Conservation (phyloP, 2,329 filamentous ascomycete genomes). For the Penicillium sp. region DNA sequence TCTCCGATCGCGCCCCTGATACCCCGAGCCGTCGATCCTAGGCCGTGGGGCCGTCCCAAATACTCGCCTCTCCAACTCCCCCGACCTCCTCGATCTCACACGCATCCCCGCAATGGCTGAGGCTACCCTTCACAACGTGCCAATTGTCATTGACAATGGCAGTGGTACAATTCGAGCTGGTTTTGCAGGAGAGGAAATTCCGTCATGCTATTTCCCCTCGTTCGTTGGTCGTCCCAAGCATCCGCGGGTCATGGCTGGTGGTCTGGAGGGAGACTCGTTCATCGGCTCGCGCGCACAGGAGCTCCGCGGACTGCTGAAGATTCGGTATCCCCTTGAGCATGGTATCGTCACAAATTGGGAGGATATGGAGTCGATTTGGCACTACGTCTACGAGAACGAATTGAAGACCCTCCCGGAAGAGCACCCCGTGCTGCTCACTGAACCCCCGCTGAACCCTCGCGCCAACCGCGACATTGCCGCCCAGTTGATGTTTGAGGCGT, state of each 20-base stretch:
- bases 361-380: slow-evolving; percentile 99
- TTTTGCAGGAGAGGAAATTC: slow-evolving; percentile 92
- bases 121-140: slow-evolving; percentile 82
- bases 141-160: slow-evolving; percentile 98
- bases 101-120: slow-evolving; percentile 55
- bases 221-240: slow-evolving; percentile 97
- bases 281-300: slow-evolving; percentile 92
- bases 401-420: slow-evolving; percentile 97
- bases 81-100: slow-evolving; percentile 16
- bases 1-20: slow-evolving; percentile 5
- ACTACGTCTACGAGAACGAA: slow-evolving; percentile 93
- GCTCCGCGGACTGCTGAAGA: slow-evolving; percentile 88
- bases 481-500: slow-evolving; percentile 97
- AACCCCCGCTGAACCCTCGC: slow-evolving; percentile 91
- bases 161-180: slow-evolving; percentile 96
- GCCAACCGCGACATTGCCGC: slow-evolving; percentile 94
- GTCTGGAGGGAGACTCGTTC: slow-evolving; percentile 93
- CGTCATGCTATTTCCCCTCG: slow-evolving; percentile 96
- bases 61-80: slow-evolving; percentile 20
- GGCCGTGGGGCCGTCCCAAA: slow-evolving; percentile 33
- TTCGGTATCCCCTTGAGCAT: slow-evolving; percentile 91
- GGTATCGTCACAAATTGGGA: slow-evolving; percentile 99
- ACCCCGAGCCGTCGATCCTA: slow-evolving; percentile 17
- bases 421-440: slow-evolving; percentile 94
- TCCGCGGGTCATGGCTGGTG: slow-evolving; percentile 89